Base-by-base conservation (phyloP, 495 filamentous ascomycete species). In the Clavariopsis aquatica region DNA sequence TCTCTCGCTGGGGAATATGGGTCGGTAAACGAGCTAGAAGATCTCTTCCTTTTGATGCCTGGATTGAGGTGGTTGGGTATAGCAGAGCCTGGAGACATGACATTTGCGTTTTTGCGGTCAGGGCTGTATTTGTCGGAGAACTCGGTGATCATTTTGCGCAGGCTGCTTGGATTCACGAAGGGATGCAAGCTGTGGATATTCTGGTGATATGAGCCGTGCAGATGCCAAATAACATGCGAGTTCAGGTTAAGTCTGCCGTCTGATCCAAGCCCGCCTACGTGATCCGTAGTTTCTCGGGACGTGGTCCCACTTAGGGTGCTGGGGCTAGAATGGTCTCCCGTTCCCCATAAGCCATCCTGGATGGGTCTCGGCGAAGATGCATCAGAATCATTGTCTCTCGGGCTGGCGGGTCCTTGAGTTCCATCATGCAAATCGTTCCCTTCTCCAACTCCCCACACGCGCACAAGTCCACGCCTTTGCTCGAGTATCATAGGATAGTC, bases 151-250 rank as follows among this genome's bases (percentile, higher is more conserved):
- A 82, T 81, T 24, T 73, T 69, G 1, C 72, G 70, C 17, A 89
- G 70, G 17, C 77, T 75, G 5, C 70, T 68, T 51, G 81, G 78
- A 66, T 88, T 79, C 38, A 98, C 81, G 71, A 98, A 92, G 13
- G 94, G 94, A 73, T 98, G 94, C 73, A 98, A 84, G 57, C 85
- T 89, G 68, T 96, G 89, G 41, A 98, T 88, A 71, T 95, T 82
- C 4, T 86, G 74, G 70, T 92, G 77, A 73, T 91, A 98, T 73
- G 86, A 89, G 17, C 82, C 69, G 38, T 88, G 82, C 43, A 92
- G 87, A 43, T 77, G 5, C 31, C 31, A 34, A 34, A 34, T 34
- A 12, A 34, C 31, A 6, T 5, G 12, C 6, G 31, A 34, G 5
- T 34, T 83, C 53, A 95, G 81, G 53, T 86, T 88, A 15, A 91